Conservation (phyloP, 1,139 yeast genomes). For the Taiozyma sp. region DNA sequence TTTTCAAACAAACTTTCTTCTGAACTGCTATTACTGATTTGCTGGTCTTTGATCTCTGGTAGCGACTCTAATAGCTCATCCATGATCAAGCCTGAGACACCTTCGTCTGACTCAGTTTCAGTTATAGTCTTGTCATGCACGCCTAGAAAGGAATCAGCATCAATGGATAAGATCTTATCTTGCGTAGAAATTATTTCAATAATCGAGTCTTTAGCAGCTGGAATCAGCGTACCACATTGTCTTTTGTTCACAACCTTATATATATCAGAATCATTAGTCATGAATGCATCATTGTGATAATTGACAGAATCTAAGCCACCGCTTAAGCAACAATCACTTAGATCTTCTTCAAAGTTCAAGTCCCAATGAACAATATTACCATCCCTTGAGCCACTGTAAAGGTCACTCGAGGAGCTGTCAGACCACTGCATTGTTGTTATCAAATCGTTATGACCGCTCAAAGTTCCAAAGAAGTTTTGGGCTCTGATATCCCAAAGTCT, state of each 20-base stretch:
- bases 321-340: constrained; percentile 39
- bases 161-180: constrained; percentile 44
- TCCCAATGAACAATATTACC: constrained; percentile 79
- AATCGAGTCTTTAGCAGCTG: constrained; percentile 51
- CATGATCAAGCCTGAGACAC: constrained; percentile 17
- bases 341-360: constrained; percentile 31
- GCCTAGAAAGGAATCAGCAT: constrained; percentile 51
- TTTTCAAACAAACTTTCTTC: constrained; percentile 12
- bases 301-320: constrained; percentile 43
- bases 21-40: constrained; percentile 1
- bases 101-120: constrained; percentile 16
- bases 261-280: constrained; percentile 22
- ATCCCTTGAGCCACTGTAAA: constrained; percentile 65
- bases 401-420: constrained; percentile 38
- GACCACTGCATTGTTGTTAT: constrained; percentile 64
- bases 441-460: constrained; percentile 53
- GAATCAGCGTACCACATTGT: constrained; percentile 59
- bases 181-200: constrained; percentile 32
- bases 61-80: constrained; percentile 17
- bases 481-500: constrained; percentile 76
- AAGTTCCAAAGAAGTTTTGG: constrained; percentile 45
- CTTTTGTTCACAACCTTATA: constrained; percentile 36
- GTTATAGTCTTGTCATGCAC: constrained; percentile 35
- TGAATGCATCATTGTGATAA: constrained; percentile 31
- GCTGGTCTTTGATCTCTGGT: constrained; percentile 5